Percentiles rank a stretch among this genome's conserved stretches.
phyloP scores from a whole-genome alignment of 2,329 filamentous ascomycete genomes.

The Verticillium nonalfalfae region DNA sequence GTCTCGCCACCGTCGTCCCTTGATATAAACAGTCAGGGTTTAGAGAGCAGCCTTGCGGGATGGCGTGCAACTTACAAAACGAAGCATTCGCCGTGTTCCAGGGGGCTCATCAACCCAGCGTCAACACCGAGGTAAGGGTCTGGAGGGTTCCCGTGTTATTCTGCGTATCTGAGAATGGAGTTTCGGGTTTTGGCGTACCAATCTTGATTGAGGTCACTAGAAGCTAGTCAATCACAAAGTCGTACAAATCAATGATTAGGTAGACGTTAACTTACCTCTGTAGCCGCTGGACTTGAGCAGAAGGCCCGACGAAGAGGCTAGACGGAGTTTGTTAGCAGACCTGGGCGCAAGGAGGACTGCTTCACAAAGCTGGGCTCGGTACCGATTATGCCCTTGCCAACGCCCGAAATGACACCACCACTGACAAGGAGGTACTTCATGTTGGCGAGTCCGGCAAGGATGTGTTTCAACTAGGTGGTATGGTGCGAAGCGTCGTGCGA shows the following conservation, averaged over 20 bases:
- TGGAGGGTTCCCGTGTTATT: neutral
- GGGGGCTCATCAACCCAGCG: conserved; percentile 17
- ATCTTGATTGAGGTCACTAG: neutral
- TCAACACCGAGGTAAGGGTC: neutral
- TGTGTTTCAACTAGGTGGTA: neutral
- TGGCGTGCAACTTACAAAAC: neutral
- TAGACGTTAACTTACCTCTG: neutral
- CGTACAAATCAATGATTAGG: too few species aligned
- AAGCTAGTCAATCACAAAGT: neutral
- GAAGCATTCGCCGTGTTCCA: conserved; percentile 17
- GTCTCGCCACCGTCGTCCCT: neutral
- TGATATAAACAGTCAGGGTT: neutral
- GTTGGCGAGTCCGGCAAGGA: neutral
- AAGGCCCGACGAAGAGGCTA: conserved; percentile 65
- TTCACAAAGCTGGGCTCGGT: neutral
- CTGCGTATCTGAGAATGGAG: neutral
- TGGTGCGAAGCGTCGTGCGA: neutral
- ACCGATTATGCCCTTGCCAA: conserved; percentile 57
- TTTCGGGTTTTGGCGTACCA: neutral
- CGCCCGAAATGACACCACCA: conserved; percentile 47
- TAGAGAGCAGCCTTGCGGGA: neutral
- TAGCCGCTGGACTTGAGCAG: conserved; percentile 7
- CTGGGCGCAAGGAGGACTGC: neutral
- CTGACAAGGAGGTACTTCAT: neutral
- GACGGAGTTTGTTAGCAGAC: neutral